Evolutionary conservation across 345 rosid species (phyloP), one percentile per base, ranked within the genome.

Genomic region (Euphorbia tirucalli): DNA sequence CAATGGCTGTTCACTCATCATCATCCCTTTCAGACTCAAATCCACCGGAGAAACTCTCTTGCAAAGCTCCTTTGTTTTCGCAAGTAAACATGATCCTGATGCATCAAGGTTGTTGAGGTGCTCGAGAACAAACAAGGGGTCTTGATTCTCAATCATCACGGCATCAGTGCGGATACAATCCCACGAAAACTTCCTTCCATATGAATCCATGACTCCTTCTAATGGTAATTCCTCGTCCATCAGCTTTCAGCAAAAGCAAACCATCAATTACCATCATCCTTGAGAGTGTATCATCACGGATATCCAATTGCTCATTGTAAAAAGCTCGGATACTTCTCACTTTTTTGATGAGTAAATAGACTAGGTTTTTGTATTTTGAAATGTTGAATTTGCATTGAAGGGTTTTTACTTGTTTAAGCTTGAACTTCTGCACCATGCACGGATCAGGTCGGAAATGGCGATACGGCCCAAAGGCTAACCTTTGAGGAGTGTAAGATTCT

Each of bases 231-330:
- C 1, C 2, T 24, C 8, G 22, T 22, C 18, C 3, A 41, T 41
- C 31, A 64, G 37, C 52, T 24, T n/a, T 15, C 1, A 41, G 68
- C 68, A 64, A 64, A 49, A 64, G 37, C 7, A 64, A 9, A 22
- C 52, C 68, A 41, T 64, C 52, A 5, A 64, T 21, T 41, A 64
- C 31, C 52, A 64, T 64, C 5, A 64, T 64, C 52, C 50, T n/a
- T 24, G 68, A 64, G 19, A 24, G 37, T 49, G 68, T 64, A 5
- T 39, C 68, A 64, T 64, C 68, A 41, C 11, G 31, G 11, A 64
- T 43, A 11, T 41, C 19, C 10, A 64, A 13, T 0, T 41, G 19
- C 48, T 41, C n/a, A 22, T 5, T 7, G 32, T 64, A 64, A 41
- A n/a, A 14, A 3, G 31, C 52, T 22, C 68, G 50, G 14, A 64